phyloP scores from a whole-genome alignment of 179 eudicot genomes.

The Gypsophila paniculata region DNA sequence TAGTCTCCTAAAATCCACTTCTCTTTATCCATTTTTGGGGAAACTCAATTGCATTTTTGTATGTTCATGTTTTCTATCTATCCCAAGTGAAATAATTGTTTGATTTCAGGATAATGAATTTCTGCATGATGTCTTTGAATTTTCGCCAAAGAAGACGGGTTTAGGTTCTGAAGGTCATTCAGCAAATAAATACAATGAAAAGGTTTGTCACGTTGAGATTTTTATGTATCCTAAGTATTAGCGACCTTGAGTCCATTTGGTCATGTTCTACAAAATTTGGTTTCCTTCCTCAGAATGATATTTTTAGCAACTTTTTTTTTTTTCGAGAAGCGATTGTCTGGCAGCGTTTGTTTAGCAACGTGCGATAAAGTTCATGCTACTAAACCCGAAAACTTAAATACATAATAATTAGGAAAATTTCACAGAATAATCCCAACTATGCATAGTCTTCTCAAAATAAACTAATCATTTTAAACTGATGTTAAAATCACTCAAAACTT shows the following conservation, averaged over 20 bases:
- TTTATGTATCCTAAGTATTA: not conserved
- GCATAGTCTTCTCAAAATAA: no score
- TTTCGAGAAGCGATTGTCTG: not conserved
- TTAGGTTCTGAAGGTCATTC: slow-evolving; percentile 32
- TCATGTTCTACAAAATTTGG: not conserved
- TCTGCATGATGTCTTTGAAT: slow-evolving; percentile 79
- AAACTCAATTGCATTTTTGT: not conserved
- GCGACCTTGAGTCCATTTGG: not conserved
- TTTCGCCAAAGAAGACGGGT: slow-evolving; percentile 56
- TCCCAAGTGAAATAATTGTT: no score
- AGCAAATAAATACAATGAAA: slow-evolving; percentile 43
- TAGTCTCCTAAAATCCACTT: not conserved
- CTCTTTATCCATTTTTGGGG: slow-evolving; percentile 7
- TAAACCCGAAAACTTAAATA: no score
- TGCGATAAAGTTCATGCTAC: no score
- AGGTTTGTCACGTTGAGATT: slow-evolving; percentile 41
- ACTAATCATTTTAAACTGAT: no score
- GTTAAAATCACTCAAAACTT: no score
- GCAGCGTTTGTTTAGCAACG: no score
- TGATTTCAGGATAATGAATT: slow-evolving; percentile 65
- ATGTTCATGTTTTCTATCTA: not conserved
- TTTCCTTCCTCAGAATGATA: not conserved
- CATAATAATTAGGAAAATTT: no score
- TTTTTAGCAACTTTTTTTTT: not conserved
- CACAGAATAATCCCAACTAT: no score